Evolutionary conservation across 305 asterid species (phyloP).

Genomic region (Rubia peregrina): DNA sequence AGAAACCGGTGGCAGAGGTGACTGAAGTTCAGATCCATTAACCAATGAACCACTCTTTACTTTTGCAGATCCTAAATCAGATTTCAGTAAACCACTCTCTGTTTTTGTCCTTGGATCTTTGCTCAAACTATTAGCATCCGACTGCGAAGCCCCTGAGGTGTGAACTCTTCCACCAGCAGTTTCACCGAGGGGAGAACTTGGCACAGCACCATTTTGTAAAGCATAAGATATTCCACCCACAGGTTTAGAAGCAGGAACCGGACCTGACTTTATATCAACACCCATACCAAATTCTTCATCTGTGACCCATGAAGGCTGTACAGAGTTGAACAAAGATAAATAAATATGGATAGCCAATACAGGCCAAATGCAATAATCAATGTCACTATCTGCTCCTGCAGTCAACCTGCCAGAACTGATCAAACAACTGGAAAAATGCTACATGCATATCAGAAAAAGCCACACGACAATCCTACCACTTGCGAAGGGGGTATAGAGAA

Average conservation of each 20-base stretch:
- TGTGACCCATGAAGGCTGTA: constrained; percentile 94
- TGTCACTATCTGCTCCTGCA: neutral
- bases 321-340: constrained; percentile 16
- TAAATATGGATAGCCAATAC: constrained; percentile 9
- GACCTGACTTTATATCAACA: constrained; percentile 74
- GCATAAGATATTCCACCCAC: constrained; percentile 40
- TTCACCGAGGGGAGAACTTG: constrained; percentile 31
- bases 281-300: constrained; percentile 99
- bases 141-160: constrained; percentile 41
- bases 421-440: neutral
- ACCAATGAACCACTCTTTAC: constrained; percentile 33
- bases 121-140: constrained; percentile 45
- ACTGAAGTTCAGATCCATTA: constrained; percentile 44
- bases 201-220: constrained; percentile 54
- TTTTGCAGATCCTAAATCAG: constrained; percentile 45
- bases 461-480: neutral
- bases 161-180: constrained; percentile 42
- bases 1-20: constrained; percentile 38
- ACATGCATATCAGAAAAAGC: neutral
- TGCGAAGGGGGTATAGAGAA: neutral
- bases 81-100: constrained; percentile 39
- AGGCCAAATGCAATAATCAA: constrained; percentile 11
- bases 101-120: constrained; percentile 53
- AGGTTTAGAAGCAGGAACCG: constrained; percentile 58
- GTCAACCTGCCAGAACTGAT: neutral